Conservation (phyloP, 306 rosid genomes). For the Acacia acuminata region DNA sequence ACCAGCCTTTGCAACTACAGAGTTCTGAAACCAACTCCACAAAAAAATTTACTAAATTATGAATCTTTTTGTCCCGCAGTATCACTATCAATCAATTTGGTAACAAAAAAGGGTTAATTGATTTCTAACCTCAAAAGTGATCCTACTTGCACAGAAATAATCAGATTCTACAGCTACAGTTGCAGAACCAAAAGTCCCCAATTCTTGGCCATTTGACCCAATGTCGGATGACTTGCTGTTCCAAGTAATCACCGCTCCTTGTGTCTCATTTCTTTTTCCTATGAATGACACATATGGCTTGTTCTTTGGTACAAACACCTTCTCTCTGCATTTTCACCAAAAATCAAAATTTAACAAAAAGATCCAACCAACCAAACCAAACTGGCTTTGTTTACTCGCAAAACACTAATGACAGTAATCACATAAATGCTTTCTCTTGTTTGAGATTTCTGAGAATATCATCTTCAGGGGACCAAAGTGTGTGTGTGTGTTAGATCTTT, state of each 20-base stretch:
- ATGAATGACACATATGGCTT: constrained; percentile 87
- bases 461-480: not conserved
- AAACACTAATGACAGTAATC: not conserved
- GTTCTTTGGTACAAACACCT: constrained; percentile 60
- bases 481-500: not conserved
- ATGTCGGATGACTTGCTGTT: constrained; percentile 78
- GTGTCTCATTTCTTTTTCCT: constrained; percentile 49
- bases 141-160: constrained; percentile 75
- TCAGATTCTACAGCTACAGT: constrained; percentile 76
- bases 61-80: not conserved
- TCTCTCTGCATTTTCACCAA: constrained; percentile 57
- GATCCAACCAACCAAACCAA: not conserved
- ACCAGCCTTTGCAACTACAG: constrained; percentile 69
- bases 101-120: not conserved
- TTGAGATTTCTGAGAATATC: not conserved
- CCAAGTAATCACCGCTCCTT: constrained; percentile 66
- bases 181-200: constrained; percentile 80
- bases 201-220: constrained; percentile 47
- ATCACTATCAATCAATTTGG: not conserved
- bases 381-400: not conserved
- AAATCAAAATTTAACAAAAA: not conserved
- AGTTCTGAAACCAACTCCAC: constrained; percentile 48
- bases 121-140: constrained; percentile 71
- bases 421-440: not conserved
- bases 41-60: not conserved